Conservation (phyloP, 345 rosid species). For the Moringa oleifera region DNA sequence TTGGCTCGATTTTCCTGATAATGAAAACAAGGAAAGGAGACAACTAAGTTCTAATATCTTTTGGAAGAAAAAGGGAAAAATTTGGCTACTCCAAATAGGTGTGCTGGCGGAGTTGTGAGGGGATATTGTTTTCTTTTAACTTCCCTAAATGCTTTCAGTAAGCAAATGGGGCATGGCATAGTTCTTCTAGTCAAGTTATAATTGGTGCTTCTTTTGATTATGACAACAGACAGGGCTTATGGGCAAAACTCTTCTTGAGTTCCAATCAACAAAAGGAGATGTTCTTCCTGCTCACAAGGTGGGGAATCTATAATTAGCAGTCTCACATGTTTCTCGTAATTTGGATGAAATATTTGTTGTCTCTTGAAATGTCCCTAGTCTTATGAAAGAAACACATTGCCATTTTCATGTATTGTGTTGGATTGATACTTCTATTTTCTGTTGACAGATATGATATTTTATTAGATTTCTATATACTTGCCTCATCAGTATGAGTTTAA, state of each 20-base stretch:
- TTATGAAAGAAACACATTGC: too few relatives aligned
- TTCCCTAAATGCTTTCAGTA: neutral
- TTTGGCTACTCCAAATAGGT: neutral
- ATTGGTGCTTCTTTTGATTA: neutral
- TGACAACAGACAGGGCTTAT: conserved; percentile 59
- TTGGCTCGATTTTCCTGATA: neutral
- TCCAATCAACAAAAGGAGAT: conserved; percentile 88
- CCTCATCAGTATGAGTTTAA: too few relatives aligned
- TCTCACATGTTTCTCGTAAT: neutral
- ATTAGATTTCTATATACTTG: too few relatives aligned
- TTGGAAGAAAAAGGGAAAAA: neutral
- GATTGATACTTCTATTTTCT: too few relatives aligned
- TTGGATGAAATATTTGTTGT: too few relatives aligned
- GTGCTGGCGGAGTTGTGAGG: neutral
- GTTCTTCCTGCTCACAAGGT: conserved; percentile 97
- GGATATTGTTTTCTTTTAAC: neutral
- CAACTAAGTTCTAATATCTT: neutral
- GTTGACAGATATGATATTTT: too few relatives aligned
- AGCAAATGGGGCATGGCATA: neutral
- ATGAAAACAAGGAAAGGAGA: neutral
- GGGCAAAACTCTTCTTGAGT: conserved; percentile 89
- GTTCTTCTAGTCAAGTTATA: neutral
- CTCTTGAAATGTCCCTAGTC: too few relatives aligned
- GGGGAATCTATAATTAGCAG: neutral
- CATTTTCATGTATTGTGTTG: too few relatives aligned